These are phyloP conservation scores for Hypoxylon subgilvum DNA, from an alignment of 495 filamentous ascomycete genomes.

Conservation along the genomic window DNA sequence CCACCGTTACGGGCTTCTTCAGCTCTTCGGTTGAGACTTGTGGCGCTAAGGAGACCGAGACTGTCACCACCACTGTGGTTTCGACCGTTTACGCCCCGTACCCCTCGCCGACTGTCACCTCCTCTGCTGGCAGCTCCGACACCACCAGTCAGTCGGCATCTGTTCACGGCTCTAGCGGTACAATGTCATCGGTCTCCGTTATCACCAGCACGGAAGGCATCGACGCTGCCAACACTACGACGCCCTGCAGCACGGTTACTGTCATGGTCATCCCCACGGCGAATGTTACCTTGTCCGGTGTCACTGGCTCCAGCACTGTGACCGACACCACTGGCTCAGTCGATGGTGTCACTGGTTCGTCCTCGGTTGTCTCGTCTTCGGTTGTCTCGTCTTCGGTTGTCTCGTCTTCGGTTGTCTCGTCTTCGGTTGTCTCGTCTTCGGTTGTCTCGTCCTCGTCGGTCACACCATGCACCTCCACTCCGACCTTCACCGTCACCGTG, in stretches of 20 bases:
- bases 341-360: slow-evolving; percentile 4
- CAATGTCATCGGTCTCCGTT: too few relatives aligned
- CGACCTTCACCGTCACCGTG: neutral
- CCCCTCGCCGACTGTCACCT: neutral
- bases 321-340: slow-evolving; percentile 13
- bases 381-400: neutral
- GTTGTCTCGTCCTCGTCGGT: neutral
- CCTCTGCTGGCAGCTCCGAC: neutral
- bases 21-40: slow-evolving; percentile 6
- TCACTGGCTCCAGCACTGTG: neutral
- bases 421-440: neutral
- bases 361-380: neutral
- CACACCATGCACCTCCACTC: neutral
- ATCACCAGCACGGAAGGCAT: too few relatives aligned
- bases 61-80: slow-evolving; percentile 23
- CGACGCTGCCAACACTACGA: too few relatives aligned
- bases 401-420: too few relatives aligned
- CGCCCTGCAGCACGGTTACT: neutral
- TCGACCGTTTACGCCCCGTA: slow-evolving; percentile 27
- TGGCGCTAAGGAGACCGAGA: slow-evolving; percentile 12
- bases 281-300: neutral
- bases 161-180: too few relatives aligned
- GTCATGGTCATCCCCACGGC: slow-evolving; percentile 1
- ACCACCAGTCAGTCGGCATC: too few relatives aligned
- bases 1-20: slow-evolving; percentile 4